Evolutionary conservation across 1,284 basidiomycete species (phyloP), one percentile per base, ranked within the genome.

Genomic region (Tilletia caries): DNA sequence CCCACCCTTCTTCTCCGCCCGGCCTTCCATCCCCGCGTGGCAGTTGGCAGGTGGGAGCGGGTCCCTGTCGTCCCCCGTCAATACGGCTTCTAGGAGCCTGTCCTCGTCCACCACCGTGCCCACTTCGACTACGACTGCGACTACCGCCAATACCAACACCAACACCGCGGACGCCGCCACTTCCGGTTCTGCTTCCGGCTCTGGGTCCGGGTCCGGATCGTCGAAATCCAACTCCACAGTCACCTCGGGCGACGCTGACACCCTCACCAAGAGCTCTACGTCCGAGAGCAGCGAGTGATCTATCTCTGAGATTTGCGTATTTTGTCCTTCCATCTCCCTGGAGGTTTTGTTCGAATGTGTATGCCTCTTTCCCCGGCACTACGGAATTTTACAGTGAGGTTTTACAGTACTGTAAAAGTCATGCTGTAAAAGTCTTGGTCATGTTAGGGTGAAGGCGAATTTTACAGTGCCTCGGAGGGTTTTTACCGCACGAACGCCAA

Each of bases 21-120:
- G 77, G 68, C 80, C 80, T 12, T 68, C 70, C 5, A 81, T 83
- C 23, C 81, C 81, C 2, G 78, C 78, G 0, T 83, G 81, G 81
- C 81, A 83, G 70, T 71, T 83, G 2, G 80, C 79, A 0, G 76
- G 75, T 15, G 70, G 64, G 20, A 33, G 33, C 32, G 27, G 43
- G 12, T n/a, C 67, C n/a, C 13, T 29, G 20, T 6, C 52, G 18
- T n/a, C 50, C 12, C 20, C 48, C 27, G 18, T 15, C 29, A 4
- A 25, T 27, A n/a, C 46, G 12, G 32, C 43, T 15, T 18, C 54
- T 20, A n/a, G 13, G 4, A 60, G 23, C 27, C 8, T 20, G n/a
- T 18, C 44, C 12, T 23, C 64, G 3, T 4, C 41, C 41, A 15
- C n/a, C 23, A 5, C n/a, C n/a, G n/a, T 20, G n/a, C 23, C 44